Percentiles rank a stretch among this genome's conserved stretches.
Evolutionary conservation across 2,329 filamentous ascomycete genomes (phyloP).

Genomic region (Aspergillus jensenii): DNA sequence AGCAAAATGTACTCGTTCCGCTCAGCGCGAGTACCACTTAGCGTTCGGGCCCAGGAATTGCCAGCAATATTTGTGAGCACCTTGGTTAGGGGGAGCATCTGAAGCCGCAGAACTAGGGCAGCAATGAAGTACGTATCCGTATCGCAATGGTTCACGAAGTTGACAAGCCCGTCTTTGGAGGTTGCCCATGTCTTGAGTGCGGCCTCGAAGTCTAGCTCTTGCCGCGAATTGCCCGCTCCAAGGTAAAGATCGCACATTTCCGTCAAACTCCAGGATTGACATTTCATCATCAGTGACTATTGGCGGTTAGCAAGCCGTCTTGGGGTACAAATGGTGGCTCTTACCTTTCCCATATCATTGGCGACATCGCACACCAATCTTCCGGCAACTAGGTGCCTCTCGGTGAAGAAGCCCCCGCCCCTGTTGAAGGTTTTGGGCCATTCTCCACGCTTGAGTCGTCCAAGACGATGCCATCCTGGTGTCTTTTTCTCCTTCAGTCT

Average conservation of each 20-base stretch:
- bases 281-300: slow-evolving; percentile 87
- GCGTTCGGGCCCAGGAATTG: slow-evolving; percentile 95
- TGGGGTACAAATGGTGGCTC: background rate
- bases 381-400: slow-evolving; percentile 84
- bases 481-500: slow-evolving; percentile 87
- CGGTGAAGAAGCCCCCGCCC: slow-evolving; percentile 85
- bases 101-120: slow-evolving; percentile 81
- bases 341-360: slow-evolving; percentile 86
- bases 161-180: slow-evolving; percentile 81
- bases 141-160: slow-evolving; percentile 91
- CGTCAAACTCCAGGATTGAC: slow-evolving; percentile 95
- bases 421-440: slow-evolving; percentile 90
- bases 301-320: slow-evolving; percentile 23
- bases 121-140: slow-evolving; percentile 95
- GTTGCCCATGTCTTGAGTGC: slow-evolving; percentile 84
- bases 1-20: slow-evolving; percentile 99
- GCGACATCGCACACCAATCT: slow-evolving; percentile 89
- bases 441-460: slow-evolving; percentile 74
- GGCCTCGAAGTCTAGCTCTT: slow-evolving; percentile 84
- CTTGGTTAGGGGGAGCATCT: slow-evolving; percentile 91
- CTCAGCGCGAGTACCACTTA: slow-evolving; percentile 93
- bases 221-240: slow-evolving; percentile 66
- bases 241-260: slow-evolving; percentile 97
- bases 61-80: slow-evolving; percentile 94
- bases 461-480: slow-evolving; percentile 91